A percentile compares a stretch with the other conserved stretches of the same genome.
Evolutionary conservation across 2,329 filamentous ascomycete species (phyloP).

Genomic region (Pseudogymnoascus sp.): DNA sequence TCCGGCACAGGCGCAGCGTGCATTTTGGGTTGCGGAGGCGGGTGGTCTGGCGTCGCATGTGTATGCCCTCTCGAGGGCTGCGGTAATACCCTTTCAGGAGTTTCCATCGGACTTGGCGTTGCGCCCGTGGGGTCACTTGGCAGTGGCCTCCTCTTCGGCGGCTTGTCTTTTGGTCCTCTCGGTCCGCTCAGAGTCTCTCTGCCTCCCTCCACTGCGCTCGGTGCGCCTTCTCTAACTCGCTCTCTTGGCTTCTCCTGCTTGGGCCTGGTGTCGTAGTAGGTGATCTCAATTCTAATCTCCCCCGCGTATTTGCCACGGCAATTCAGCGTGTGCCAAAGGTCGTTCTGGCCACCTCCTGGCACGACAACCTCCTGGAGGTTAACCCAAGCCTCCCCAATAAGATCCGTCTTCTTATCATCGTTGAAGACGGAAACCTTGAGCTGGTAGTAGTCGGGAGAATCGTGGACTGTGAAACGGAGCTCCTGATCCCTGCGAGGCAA

Average conservation of each 20-base stretch:
- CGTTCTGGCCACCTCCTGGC: conserved; percentile 82
- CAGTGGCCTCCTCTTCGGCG: conserved; percentile 75
- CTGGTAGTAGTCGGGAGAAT: conserved; percentile 92
- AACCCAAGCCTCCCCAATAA: conserved; percentile 92
- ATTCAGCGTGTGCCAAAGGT: conserved; percentile 81
- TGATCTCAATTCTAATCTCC: conserved; percentile 89
- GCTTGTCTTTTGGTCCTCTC: conserved; percentile 42
- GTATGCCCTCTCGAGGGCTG: not conserved
- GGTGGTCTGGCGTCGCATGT: not conserved
- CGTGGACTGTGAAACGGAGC: conserved; percentile 89
- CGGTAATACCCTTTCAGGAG: not conserved
- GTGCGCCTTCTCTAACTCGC: conserved; percentile 33
- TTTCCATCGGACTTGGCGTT: conserved; percentile 32
- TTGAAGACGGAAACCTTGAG: conserved; percentile 96
- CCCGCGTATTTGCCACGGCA: conserved; percentile 94
- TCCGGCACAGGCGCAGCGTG: not conserved
- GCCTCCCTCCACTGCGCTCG: conserved; percentile 28
- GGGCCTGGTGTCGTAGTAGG: conserved; percentile 84
- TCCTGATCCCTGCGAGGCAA: conserved; percentile 75
- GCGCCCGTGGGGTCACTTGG: conserved; percentile 64
- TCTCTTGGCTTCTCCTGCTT: conserved; percentile 65
- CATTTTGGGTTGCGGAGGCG: not conserved
- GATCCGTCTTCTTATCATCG: conserved; percentile 93
- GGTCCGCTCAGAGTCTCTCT: conserved; percentile 32
- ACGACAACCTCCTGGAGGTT: conserved; percentile 74